These are phyloP conservation scores for Colletotrichum endophyticum DNA, from an alignment of 2,329 filamentous ascomycete species.

Conservation along the genomic window DNA sequence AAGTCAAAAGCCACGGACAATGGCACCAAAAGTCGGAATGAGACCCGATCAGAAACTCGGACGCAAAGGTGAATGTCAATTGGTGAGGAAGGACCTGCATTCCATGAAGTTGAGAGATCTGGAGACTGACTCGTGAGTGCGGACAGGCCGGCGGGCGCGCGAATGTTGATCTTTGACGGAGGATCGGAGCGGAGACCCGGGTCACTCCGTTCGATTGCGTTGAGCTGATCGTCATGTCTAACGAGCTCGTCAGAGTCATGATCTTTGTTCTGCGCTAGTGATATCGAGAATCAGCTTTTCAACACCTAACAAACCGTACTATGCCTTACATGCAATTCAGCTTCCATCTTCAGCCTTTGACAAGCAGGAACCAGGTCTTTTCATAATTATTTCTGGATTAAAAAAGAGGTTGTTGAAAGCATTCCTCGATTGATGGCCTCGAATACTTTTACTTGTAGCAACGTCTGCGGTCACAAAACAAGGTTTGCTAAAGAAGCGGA, in stretches of 20 bases:
- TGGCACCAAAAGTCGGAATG: neutral
- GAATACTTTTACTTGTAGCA: neutral
- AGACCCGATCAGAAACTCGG: neutral
- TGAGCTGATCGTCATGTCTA: neutral
- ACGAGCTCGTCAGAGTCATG: neutral
- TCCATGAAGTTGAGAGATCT: neutral
- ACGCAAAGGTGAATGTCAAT: neutral
- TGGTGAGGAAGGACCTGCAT: neutral
- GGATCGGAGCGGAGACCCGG: neutral
- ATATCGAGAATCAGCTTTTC: neutral
- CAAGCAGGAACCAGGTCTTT: accelerated
- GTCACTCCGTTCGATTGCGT: neutral
- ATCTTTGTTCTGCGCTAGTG: neutral
- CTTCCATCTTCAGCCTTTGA: neutral
- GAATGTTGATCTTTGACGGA: neutral
- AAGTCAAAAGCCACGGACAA: neutral
- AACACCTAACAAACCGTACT: neutral
- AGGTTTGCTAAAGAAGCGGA: neutral
- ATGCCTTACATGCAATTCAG: neutral
- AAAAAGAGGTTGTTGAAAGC: neutral
- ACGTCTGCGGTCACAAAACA: neutral
- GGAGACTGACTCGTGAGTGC: neutral
- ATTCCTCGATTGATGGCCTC: neutral
- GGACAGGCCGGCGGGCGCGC: neutral
- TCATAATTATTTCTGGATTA: accelerated